Percentiles rank a stretch among this genome's conserved stretches.
These are phyloP conservation scores for Beta lomatogona DNA, from an alignment of 179 eudicot genomes.

Conservation along the genomic window DNA sequence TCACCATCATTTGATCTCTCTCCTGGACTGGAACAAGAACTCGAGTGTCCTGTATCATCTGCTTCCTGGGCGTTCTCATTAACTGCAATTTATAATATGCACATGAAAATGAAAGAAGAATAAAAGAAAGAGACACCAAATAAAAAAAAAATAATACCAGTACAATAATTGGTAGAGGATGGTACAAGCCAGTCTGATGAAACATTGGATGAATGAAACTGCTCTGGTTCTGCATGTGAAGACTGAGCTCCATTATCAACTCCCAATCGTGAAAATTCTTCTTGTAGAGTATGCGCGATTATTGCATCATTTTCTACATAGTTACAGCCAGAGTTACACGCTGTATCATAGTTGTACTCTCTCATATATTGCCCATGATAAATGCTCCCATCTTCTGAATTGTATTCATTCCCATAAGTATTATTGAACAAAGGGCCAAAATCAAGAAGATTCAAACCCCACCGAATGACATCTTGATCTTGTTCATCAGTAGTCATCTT, in stretches of 20 bases:
- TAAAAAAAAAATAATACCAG: constrained; percentile 39
- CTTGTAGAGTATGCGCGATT: constrained; percentile 61
- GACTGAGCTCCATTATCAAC: constrained; percentile 57
- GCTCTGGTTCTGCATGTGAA: constrained; percentile 46
- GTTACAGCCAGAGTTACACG: constrained; percentile 38
- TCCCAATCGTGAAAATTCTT: constrained; percentile 62
- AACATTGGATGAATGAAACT: constrained; percentile 42
- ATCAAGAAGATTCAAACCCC: constrained; percentile 70
- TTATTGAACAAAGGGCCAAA: constrained; percentile 58
- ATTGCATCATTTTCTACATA: constrained; percentile 54
- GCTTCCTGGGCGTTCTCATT: constrained; percentile 44
- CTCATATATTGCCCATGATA: constrained; percentile 45
- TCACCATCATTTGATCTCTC: constrained; percentile 57
- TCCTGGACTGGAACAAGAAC: constrained; percentile 73
- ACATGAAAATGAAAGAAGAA: constrained; percentile 28
- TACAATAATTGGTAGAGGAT: constrained; percentile 50
- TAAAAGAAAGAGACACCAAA: constrained; percentile 12
- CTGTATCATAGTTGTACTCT: constrained; percentile 43
- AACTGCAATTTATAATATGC: constrained; percentile 41
- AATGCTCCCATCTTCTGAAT: constrained; percentile 57
- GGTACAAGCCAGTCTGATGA: constrained; percentile 53
- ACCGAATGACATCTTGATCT: constrained; percentile 65
- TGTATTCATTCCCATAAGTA: constrained; percentile 56
- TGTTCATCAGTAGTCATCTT: constrained; percentile 53
- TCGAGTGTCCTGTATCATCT: constrained; percentile 53